Base-by-base conservation (phyloP, 352 stramenopile species). In the Phytophthora fragariae region DNA sequence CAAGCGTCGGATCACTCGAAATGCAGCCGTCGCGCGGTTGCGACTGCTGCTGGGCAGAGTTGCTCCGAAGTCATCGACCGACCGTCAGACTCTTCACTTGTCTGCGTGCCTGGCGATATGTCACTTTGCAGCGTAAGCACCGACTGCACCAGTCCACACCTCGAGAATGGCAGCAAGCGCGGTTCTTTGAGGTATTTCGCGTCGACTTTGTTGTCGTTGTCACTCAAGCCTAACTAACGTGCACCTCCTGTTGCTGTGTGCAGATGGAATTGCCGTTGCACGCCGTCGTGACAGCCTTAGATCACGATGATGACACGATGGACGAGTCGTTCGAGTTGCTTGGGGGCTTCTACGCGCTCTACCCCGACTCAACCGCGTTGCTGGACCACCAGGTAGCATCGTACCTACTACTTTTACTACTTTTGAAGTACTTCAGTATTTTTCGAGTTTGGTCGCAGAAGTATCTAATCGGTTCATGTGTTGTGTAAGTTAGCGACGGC, bases 211-310 rank as follows among this genome's bases (percentile, higher is more conserved):
- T 31, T 31, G 27, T 31, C 27, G 27, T 31, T 31, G 27, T 31
- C 27, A 31, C 27, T 31, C 27, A 31, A 31, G 27, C 27, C 27
- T 31, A 21, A 21, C 19, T 21, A 31, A 31, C 27, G 52, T 33
- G 14, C 47, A 21, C 19, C 19, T 21, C 19, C 19, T 21, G 19
- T 21, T 29, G 41, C 21, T 49, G 33, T 14, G 1, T 27, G 15
- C 29, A 92, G 85, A 61, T 67, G 46, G 79, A 83, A 37, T 59
- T 90, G 1, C 75, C 81, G 12, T 65, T 92, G n/a, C 85, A 92
- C 33, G 67, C 77, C 1, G 63, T 72, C 2, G 65, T 87, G 9
- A 52, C 57, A 6, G 57, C 70, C 11, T 37, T 86, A 12, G 57
- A 79, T 27, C 56, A 76, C 24, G 24, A 52, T 7, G 54, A 65